Base-by-base conservation (phyloP, 2,329 filamentous ascomycete species). In the Epichloe glyceriae region DNA sequence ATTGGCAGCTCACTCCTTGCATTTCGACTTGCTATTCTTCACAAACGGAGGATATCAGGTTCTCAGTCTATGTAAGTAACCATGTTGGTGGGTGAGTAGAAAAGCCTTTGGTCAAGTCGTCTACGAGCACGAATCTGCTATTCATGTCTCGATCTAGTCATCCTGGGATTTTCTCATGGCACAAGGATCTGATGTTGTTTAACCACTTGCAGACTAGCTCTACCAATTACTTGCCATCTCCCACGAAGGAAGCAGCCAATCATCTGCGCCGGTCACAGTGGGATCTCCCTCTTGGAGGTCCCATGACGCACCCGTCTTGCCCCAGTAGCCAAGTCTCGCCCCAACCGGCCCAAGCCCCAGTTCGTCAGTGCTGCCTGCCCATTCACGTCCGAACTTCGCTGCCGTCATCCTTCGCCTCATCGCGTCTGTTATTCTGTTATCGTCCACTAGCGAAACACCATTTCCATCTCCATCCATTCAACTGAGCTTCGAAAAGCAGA, bases 241-340 rank as follows among this genome's bases (percentile, higher is more conserved):
- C 30, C 8, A 10, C 15, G 15, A 7, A 38, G 15, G 6, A 14
- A 17, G 20, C 33, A 46, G 35, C 49, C 49, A 51, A 51, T 51
- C 49, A 43, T 38, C 1, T 15, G 20, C 20, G 5, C n/a, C 19
- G 7, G 3, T 20, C 26, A 40, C 3, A 40, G 49, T 46, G 44
- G 44, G 33, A 34, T 6, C 26, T 41, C 33, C 14, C 19, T 17
- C 7, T 5, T 42, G 30, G 7, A 20, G 55, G 63, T 66, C 65
- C 55, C 64, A 68, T 69, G 66, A 69, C 65, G 66, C 65, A 66
- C 41, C 15, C 8, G 26, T 12, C 39, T n/a, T 34, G 44, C 37
- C 44, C 41, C 35, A 39, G 34, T n/a, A 5, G 4, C 34, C 20
- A 17, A 30, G 6, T 11, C n/a, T 37, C 54, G 58, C 55, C 57